Percentiles rank a stretch among this genome's conserved stretches.
phyloP scores from a whole-genome alignment of 2,329 filamentous ascomycete species.

The Botrytis squamosa region DNA sequence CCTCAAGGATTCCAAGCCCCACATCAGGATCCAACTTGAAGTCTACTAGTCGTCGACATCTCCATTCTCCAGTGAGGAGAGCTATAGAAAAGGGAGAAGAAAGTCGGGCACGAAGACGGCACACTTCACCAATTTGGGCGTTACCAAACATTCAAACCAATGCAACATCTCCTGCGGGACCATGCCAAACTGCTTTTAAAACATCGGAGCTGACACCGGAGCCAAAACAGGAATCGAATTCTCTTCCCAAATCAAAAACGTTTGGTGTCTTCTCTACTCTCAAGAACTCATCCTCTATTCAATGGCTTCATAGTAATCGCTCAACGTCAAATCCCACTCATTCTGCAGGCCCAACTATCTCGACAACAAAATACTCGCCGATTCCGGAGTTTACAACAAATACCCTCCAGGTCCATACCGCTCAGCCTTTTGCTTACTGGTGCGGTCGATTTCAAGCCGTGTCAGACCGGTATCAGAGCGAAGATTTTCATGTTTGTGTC shows the following conservation, averaged over 20 bases:
- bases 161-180: conserved; percentile 18
- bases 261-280: conserved; percentile 48
- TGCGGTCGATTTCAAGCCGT: conserved; percentile 58
- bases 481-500: conserved; percentile 38
- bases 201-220: conserved; percentile 27
- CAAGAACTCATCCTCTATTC: conserved; percentile 45
- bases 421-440: conserved; percentile 57
- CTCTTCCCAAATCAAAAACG: conserved; percentile 47
- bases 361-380: conserved; percentile 19
- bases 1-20: conserved; percentile 22
- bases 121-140: not conserved
- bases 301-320: conserved; percentile 21
- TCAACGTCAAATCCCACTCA: conserved; percentile 21
- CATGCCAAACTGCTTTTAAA: not conserved
- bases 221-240: conserved; percentile 10
- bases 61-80: conserved; percentile 24
- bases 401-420: conserved; percentile 41
- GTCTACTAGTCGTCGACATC: conserved; percentile 22
- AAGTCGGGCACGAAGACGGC: not conserved
- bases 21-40: not conserved
- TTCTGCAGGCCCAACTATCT: conserved; percentile 19
- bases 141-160: conserved; percentile 24
- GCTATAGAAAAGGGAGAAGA: conserved; percentile 28
- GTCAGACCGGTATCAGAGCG: conserved; percentile 53
- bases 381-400: conserved; percentile 25